A percentile compares a stretch with the other conserved stretches of the same genome.
These are phyloP conservation scores for Rhodotorula toruloides DNA, from an alignment of 768 basidiomycete species.

Conservation along the genomic window DNA sequence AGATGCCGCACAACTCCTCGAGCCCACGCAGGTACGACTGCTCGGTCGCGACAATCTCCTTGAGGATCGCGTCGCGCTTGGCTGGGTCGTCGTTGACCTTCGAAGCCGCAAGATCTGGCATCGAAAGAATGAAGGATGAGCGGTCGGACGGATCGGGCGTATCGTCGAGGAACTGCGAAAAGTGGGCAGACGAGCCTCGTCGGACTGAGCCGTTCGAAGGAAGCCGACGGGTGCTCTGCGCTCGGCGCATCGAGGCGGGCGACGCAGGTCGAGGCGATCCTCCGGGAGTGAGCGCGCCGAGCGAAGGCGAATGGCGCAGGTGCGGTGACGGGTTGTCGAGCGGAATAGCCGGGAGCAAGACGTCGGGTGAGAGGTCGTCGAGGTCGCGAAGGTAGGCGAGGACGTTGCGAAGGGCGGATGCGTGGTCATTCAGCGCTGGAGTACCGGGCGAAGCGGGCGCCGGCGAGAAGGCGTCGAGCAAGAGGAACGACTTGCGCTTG, in stretches of 20 bases:
- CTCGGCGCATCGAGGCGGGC: constrained; percentile 21
- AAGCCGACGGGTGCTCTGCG: constrained; percentile 21
- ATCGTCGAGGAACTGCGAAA: constrained; percentile 17
- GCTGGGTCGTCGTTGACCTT: constrained; percentile 67
- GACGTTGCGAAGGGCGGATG: constrained; percentile 62
- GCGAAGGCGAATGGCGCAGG: constrained; percentile 15
- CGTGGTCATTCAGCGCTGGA: constrained; percentile 50
- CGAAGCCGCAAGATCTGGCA: too few species aligned
- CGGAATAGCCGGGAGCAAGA: constrained; percentile 19
- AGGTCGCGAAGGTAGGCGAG: constrained; percentile 96
- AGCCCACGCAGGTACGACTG: constrained; percentile 90
- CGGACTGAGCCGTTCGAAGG: neutral
- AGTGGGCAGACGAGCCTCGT: constrained; percentile 3
- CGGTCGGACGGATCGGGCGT: constrained; percentile 1
- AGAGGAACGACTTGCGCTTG: constrained; percentile 85
- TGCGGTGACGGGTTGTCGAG: constrained; percentile 10
- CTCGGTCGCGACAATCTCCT: constrained; percentile 93
- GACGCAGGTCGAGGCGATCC: constrained; percentile 1
- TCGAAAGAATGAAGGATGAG: neutral
- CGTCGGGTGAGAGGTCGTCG: constrained; percentile 75
- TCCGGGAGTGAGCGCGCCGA: constrained; percentile 8
- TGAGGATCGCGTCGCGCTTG: constrained; percentile 74
- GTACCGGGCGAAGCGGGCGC: constrained; percentile 56
- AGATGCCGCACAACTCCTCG: constrained; percentile 88
- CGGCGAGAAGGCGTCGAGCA: constrained; percentile 64